phyloP scores from a whole-genome alignment of 805 yeast genomes.

The Candida montana region DNA sequence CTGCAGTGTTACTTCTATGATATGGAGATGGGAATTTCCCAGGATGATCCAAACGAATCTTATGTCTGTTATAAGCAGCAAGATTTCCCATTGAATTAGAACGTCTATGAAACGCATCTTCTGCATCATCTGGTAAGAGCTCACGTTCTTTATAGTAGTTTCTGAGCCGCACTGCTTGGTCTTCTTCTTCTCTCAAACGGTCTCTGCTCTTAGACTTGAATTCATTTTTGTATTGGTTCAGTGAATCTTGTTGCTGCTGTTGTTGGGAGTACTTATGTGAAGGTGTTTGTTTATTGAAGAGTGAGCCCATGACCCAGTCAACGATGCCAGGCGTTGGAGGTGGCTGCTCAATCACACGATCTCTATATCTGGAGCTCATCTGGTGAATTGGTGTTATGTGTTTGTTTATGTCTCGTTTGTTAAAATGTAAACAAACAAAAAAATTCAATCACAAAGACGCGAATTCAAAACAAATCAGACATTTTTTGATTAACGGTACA shows the following conservation, averaged over 20 bases:
- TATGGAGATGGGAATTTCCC: constrained; percentile 25
- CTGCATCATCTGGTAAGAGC: constrained; percentile 12
- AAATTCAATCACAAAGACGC: no score
- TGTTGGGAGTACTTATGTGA: constrained; percentile 19
- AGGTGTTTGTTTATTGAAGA: constrained; percentile 23
- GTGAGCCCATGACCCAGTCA: constrained; percentile 23
- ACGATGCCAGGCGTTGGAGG: constrained; percentile 27
- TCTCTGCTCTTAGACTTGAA: not conserved
- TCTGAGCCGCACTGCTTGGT: not conserved
- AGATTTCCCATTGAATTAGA: constrained; percentile 5
- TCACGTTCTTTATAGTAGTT: constrained; percentile 17
- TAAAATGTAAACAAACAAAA: no score
- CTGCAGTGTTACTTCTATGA: not conserved
- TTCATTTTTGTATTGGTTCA: not conserved
- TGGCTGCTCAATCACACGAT: not conserved
- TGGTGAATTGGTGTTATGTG: no score
- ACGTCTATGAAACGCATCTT: constrained; percentile 8
- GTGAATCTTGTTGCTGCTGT: not conserved
- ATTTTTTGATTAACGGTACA: no score
- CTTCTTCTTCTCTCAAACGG: not conserved
- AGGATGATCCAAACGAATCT: constrained; percentile 14
- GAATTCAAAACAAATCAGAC: no score
- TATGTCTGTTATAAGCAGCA: not conserved
- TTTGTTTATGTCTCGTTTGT: no score
- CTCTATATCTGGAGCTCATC: no score